Base-by-base conservation (phyloP, 2,329 filamentous ascomycete genomes). In the Fusarium sp. region DNA sequence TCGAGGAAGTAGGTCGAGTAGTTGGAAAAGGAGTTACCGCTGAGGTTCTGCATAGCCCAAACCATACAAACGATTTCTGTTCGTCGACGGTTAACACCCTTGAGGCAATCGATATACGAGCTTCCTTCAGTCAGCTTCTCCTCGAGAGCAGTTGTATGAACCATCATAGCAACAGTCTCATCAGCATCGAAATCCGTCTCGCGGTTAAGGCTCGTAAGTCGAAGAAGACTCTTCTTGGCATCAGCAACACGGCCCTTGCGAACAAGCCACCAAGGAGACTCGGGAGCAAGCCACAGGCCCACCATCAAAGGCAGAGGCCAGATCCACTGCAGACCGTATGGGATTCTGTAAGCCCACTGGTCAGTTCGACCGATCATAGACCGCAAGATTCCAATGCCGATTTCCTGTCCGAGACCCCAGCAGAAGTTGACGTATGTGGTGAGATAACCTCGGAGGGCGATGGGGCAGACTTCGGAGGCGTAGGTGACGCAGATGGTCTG, bases 141-240 rank as follows among this genome's bases (percentile, higher is more conserved):
- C 79, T 97, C 94, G 12, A 97, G 84, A 0, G 92, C 92, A 2
- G 93, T 95, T 1, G 94, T 97, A 78, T 97, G 93, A 2, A 94
- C 90, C 92, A 97, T 97, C 93, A 97, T 97, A 76, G 93, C 91
- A 49, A 97, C 86, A 0, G 93, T 96, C 82, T 96, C 93, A 65
- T 97, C 92, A 11, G 92, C 89, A 77, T 97, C 89, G 74, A 96
- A 95, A 65, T 92, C 88, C 0, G 89, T 91, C 66, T 94, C 91
- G 52, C 85, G 84, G 70, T 90, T 84, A 7, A 85, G 74, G 73
- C 87, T 91, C 4, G 91, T 93, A 18, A 94, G 84, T 10, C 91
- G 88, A 46, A 91, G 83, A 27, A 94, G 86, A 5, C 91, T 84
- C 56, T 84, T 83, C 82, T 93, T 93, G 14, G 92, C 92, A 19